These are phyloP conservation scores for Paramecium biaurelia DNA, from an alignment of 73 alveolate species.

Conservation along the genomic window DNA sequence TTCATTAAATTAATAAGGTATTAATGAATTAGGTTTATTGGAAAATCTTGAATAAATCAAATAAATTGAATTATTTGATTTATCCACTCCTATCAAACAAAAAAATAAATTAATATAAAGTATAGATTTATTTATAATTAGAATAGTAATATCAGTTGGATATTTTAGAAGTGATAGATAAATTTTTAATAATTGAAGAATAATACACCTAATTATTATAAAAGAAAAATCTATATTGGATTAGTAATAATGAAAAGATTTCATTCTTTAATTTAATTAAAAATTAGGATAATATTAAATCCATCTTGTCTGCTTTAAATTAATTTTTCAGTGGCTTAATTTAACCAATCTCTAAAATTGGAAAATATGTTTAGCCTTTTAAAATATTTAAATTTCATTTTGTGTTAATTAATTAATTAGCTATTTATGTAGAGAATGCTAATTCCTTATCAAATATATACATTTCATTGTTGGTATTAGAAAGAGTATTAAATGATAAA, in stretches of 20 bases:
- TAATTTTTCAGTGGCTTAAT: background rate
- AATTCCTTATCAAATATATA: background rate
- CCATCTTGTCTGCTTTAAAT: background rate
- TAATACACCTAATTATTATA: background rate
- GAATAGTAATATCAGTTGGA: background rate
- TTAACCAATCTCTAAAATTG: background rate
- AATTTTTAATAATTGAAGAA: background rate
- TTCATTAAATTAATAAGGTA: background rate
- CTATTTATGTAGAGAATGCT: background rate
- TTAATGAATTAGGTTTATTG: background rate
- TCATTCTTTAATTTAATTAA: background rate
- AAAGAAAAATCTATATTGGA: background rate
- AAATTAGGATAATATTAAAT: background rate
- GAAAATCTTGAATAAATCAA: background rate
- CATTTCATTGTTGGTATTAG: background rate
- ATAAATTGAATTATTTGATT: background rate
- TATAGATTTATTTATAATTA: background rate
- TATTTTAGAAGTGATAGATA: background rate
- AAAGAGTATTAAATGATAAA: background rate
- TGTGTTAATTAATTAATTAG: background rate
- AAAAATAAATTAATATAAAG: background rate
- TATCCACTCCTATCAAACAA: background rate
- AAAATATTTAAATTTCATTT: background rate
- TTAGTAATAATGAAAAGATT: background rate
- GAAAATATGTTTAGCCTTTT: background rate